Base-by-base conservation (phyloP, 257 asterid genomes). In the Solanum pimpinellifolium region DNA sequence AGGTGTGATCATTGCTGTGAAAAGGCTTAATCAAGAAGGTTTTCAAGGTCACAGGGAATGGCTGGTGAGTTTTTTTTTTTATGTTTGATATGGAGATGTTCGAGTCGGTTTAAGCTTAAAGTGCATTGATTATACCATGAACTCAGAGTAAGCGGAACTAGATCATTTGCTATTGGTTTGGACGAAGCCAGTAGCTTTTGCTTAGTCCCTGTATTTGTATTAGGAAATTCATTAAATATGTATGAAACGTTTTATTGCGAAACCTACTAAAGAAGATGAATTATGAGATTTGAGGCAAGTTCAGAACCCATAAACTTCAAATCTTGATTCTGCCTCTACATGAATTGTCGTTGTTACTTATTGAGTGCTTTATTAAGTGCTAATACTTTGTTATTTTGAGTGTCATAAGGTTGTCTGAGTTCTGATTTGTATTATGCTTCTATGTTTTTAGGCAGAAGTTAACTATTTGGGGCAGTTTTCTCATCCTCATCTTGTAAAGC, bases 1-100 rank as follows among this genome's bases (percentile, higher is more conserved):
- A 1, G 98, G 99, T 47, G 73, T 92, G 87, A 90, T 92, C 65
- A 88, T 96, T 87, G 98, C 98, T 31, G 99, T 95, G 10, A 96
- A 94, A 89, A 94, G 91, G 86, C 95, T 95, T n/a, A 92, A 93
- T 87, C 96, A 91, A 90, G 94, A 93, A 76, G 92, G 98, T 68
- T 90, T 84, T 86, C 98, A 96, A 85, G 98, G 99, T 59, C 98
- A 95, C 84, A 83, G 91, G 70, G 99, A 95, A 88, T 96, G 98
- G 98, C 89, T 96, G 94, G 99, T 96, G 87, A 94, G 96, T 89
- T 84, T 85, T 69, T 49, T 27, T 31, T 52, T 87, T 73, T 41
- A 12, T 52, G 33, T 39, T n/a, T 39, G 20, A n/a, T 42, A 35
- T 35, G 72, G 70, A 29, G 23, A 27, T 77, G 31, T 44, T 23